Base-by-base conservation (phyloP, 208 protist species). In the Trypanosoma boissoni region DNA sequence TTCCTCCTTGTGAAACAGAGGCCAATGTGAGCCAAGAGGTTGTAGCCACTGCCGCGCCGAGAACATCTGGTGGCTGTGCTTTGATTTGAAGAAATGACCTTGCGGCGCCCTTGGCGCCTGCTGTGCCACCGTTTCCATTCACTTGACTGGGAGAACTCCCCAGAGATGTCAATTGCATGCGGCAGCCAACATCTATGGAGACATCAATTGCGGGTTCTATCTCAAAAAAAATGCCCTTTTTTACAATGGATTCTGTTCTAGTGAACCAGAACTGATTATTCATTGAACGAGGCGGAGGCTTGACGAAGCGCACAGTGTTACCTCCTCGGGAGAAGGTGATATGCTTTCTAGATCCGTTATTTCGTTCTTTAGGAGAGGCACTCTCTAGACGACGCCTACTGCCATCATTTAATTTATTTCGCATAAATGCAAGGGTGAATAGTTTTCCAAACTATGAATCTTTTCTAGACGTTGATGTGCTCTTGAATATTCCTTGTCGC, bases 261-360 rank as follows among this genome's bases (percentile, higher is more conserved):
- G 81, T 85, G 48, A 94, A 94, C 88, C 88, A 94, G 50, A 78
- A 94, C 18, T 82, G 68, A 3, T 63, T 23, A 51, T 94, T 91
- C 60, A 86, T 74, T 26, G 79, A 80, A 29, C 82, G 81, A 8
- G 88, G 79, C 1, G 88, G 88, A 2, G 79, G 76, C 18, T 74
- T 78, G 9, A 94, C 76, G 42, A 91, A 74, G 49, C 73, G 75
- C 14, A 94, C 88, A 36, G 67, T 80, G 52, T 91, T 89, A 6
- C 74, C 65, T 29, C 76, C 74, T 1, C 74, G 58, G 14, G 86
- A 73, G 49, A 94, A 91, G 9, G 76, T 78, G 48, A 94, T 67
- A 32, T 57, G 60, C 43, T 72, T 76, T 32, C 64, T n/a, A n/a
- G n/a, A n/a, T n/a, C n/a, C n/a, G n/a, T n/a, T n/a, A n/a, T n/a